Conservation (phyloP, 164 flowering plant genomes). For the Kalanchoe fedtschenkoi region DNA sequence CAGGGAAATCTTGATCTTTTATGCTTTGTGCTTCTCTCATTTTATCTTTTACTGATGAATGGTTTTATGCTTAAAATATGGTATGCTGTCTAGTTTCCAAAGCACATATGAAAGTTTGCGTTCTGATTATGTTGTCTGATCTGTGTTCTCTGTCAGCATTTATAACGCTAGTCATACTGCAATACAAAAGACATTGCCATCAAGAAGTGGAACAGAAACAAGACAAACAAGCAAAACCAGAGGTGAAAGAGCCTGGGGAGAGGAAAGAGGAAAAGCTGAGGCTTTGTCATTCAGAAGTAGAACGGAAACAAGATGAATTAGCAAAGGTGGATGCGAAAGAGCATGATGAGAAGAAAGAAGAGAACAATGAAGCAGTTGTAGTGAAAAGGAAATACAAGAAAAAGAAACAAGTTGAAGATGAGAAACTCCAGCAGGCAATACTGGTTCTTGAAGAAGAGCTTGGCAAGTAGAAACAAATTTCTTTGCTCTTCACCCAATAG, state of each 20-base stretch:
- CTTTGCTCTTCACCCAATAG: not conserved
- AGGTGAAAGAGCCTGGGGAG: not conserved
- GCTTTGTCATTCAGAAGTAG: not conserved
- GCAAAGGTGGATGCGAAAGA: slow-evolving; percentile 12
- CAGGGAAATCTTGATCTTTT: not conserved
- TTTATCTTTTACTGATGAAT: not conserved
- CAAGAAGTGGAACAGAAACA: not conserved
- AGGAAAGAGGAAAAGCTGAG: not conserved
- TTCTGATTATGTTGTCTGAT: not conserved
- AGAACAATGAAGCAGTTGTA: slow-evolving; percentile 27
- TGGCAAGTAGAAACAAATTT: not conserved
- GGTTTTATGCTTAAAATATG: not conserved
- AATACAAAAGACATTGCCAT: slow-evolving; percentile 31
- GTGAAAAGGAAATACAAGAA: slow-evolving; percentile 17
- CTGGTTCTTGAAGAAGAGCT: not conserved
- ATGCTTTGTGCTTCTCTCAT: not conserved
- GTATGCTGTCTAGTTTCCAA: not conserved
- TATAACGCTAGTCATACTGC: slow-evolving; percentile 47
- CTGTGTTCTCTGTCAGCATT: slow-evolving; percentile 45
- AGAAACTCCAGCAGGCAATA: not conserved
- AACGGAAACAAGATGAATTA: slow-evolving; percentile 8
- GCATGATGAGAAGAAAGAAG: slow-evolving; percentile 12
- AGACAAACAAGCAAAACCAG: not conserved
- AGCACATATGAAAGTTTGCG: not conserved
- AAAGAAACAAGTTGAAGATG: slow-evolving; percentile 6